A percentile compares a stretch with the other conserved stretches of the same genome.
These are phyloP conservation scores for Achaetomiella virescens DNA, from an alignment of 495 filamentous ascomycete species.

Conservation along the genomic window DNA sequence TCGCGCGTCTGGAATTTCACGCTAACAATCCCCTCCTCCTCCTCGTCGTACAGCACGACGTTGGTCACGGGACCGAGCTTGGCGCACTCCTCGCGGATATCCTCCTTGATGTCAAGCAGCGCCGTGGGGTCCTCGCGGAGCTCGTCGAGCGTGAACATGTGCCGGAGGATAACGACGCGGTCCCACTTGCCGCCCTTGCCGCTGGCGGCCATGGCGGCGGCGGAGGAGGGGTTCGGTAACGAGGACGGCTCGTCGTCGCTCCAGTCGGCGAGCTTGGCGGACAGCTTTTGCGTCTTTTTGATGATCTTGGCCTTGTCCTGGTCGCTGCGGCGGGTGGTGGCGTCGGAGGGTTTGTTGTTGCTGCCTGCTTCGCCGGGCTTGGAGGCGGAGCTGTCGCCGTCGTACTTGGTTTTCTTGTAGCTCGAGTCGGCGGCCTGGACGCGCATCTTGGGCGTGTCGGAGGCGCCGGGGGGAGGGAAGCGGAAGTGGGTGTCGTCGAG, in stretches of 20 bases:
- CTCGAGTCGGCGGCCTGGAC: conserved; percentile 81
- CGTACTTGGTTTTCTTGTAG: conserved; percentile 66
- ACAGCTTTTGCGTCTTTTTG: conserved; percentile 77
- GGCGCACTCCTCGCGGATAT: conserved; percentile 82
- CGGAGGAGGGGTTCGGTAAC: conserved; percentile 13
- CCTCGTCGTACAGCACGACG: conserved; percentile 81
- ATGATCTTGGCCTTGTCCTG: conserved; percentile 58
- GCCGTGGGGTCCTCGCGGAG: conserved; percentile 79
- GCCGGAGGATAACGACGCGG: conserved; percentile 79
- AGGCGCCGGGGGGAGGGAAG: conserved; percentile 44
- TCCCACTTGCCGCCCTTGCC: conserved; percentile 59
- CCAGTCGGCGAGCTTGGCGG: conserved; percentile 90
- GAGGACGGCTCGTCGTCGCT: conserved; percentile 63
- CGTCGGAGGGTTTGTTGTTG: conserved; percentile 21
- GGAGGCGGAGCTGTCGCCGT: conserved; percentile 33
- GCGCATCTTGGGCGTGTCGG: conserved; percentile 57
- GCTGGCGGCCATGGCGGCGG: conserved; percentile 18
- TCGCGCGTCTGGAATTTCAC: conserved; percentile 67
- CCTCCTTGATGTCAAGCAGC: conserved; percentile 85
- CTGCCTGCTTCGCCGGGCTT: conserved; percentile 17
- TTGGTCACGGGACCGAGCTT: conserved; percentile 88
- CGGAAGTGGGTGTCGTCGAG: conserved; percentile 87
- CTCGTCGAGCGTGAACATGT: conserved; percentile 90
- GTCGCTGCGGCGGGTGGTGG: background rate
- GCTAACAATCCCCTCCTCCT: conserved; percentile 79